A percentile compares a stretch with the other conserved stretches of the same genome.
Evolutionary conservation across 495 filamentous ascomycete genomes (phyloP).

Genomic region (Cercophora newfieldiana): DNA sequence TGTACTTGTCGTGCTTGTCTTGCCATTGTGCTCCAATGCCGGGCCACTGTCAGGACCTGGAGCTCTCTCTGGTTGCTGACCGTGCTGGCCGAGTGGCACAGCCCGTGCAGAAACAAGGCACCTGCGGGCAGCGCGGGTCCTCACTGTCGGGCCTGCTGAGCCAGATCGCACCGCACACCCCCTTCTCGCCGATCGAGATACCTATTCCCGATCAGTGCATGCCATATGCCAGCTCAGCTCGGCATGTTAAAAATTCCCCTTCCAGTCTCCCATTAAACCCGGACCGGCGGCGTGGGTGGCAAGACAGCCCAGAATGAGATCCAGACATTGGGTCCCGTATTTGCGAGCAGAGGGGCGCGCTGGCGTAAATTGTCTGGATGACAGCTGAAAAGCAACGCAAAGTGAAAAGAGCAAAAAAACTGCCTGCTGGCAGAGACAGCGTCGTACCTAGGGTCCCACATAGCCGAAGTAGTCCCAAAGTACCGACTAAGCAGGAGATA

Average conservation of each 20-base stretch:
- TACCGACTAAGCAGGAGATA: conserved; percentile 5
- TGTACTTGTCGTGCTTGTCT: background rate
- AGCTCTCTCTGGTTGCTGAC: background rate
- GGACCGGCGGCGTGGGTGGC: background rate
- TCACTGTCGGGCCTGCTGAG: background rate
- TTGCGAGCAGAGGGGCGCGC: background rate
- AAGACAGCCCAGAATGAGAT: background rate
- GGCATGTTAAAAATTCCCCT: conserved; percentile 7
- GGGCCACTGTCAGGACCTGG: background rate
- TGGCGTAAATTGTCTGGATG: background rate
- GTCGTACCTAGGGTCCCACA: background rate
- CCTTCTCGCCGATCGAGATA: conserved; percentile 7
- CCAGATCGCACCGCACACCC: background rate
- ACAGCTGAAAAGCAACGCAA: background rate
- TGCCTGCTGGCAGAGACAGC: background rate
- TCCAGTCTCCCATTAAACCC: background rate
- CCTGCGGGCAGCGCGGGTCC: conserved; percentile 1
- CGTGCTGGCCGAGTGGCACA: background rate
- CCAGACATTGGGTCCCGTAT: background rate
- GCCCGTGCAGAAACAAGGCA: background rate
- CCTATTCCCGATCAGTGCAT: background rate
- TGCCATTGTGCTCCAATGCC: background rate
- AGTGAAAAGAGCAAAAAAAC: background rate
- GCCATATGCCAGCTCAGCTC: conserved; percentile 11
- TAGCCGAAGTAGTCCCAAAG: background rate